phyloP scores from a whole-genome alignment of 2,329 filamentous ascomycete species.

The Ascochyta fabae region DNA sequence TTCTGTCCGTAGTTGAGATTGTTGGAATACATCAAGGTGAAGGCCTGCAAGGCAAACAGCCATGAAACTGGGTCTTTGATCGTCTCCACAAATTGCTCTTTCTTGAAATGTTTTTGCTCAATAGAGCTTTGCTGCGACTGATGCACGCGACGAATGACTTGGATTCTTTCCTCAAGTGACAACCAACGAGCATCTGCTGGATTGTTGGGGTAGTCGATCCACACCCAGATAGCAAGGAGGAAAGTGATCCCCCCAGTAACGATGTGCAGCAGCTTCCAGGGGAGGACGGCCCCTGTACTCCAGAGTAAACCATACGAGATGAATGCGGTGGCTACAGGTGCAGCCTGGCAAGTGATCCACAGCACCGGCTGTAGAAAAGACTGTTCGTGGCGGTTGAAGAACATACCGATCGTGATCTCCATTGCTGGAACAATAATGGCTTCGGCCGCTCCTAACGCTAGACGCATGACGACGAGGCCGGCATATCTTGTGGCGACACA shows the following conservation, averaged over 20 bases:
- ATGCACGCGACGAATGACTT: constrained; percentile 1
- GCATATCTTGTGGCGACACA: constrained; percentile 2
- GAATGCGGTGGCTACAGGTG: background rate
- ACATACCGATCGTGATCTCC: constrained; percentile 5
- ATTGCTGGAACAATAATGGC: constrained; percentile 2
- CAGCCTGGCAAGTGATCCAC: background rate
- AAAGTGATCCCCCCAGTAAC: too few relatives aligned
- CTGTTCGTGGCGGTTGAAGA: constrained; percentile 4
- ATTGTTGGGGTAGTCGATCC: background rate
- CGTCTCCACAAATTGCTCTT: background rate
- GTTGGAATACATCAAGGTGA: background rate
- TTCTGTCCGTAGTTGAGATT: background rate
- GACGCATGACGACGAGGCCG: constrained; percentile 4
- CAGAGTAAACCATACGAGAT: background rate
- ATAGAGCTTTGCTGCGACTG: constrained; percentile 2
- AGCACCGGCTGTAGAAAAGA: background rate
- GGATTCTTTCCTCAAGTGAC: background rate
- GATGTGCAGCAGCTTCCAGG: too few relatives aligned
- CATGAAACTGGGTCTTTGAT: constrained; percentile 3
- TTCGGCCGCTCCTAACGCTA: background rate
- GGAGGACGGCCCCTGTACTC: too few relatives aligned
- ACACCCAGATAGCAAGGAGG: too few relatives aligned
- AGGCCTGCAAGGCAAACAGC: background rate
- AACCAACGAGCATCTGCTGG: background rate
- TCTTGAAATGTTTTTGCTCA: constrained; percentile 4